Evolutionary conservation across 768 basidiomycete genomes (phyloP), one percentile per base, ranked within the genome.

Genomic region (Psilocybe subaeruginosa): DNA sequence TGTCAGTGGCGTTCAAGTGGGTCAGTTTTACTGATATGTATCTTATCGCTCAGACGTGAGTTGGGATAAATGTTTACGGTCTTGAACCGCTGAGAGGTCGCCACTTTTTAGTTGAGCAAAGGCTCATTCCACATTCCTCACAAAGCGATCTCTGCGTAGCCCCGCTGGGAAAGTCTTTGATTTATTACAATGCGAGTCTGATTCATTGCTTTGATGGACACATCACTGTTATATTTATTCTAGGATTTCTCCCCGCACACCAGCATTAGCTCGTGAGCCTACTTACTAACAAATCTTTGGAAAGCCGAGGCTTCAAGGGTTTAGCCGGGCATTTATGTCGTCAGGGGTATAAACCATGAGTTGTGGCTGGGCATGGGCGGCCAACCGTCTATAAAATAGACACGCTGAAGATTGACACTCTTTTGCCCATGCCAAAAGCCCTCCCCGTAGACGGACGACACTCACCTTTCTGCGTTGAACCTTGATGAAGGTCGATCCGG

Each of bases 401-500:
- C 51, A 53, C 33, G 51, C 35, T 14, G 31, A 53, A 6, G 33
- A 53, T 33, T 49, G 12, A n/a, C 16, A 35, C 33, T 37, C 51
- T n/a, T 14, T 53, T 51, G 30, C 51, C 33, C 33, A 43, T 17
- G 31, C 19, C 31, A 53, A n/a, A 27, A 35, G 31, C 51, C 51
- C n/a, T 16, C 51, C 30, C 33, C 19, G 7, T 23, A 23, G 19
- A 49, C 51, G 8, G 51, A n/a, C 51, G 33, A 17, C 51, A 33
- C n/a, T 14, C 23, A 35, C 33, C 33, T 33, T 31, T 53, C 51
- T 17, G n/a, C 33, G 31, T 31, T 35, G 31, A 11, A 56, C 55
- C 61, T 54, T 54, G 49, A 54, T 66, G 57, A 51, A 59, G 61
- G 56, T 56, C 50, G 56, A 62, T 58, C 52, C 61, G 30, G 65